Base-by-base conservation (phyloP, 2,329 filamentous ascomycete species). In the Fusarium drepaniforme region DNA sequence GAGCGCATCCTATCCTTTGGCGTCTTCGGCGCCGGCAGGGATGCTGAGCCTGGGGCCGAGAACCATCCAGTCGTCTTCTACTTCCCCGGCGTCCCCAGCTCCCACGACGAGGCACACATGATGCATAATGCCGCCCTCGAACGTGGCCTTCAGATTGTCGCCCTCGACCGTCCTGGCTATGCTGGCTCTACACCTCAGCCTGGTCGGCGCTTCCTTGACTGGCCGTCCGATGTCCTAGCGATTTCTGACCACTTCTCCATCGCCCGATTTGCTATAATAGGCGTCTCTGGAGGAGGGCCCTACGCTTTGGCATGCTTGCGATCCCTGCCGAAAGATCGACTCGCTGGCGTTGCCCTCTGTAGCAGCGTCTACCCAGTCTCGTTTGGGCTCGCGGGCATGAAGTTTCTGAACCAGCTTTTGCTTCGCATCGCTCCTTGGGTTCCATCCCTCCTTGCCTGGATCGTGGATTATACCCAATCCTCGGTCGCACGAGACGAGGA, bases 11-110 rank as follows among this genome's bases (percentile, higher is more conserved):
- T 87, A 7, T 84, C 84, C 3, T 87, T 82, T 40, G 25, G 46
- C 9, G 46, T 51, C 46, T 51, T 51, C 16, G 46, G 46, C 25
- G 46, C 23, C 28, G 46, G 46, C 16, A 51, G 46, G 25, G 46
- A 51, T 18, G 82, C 84, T 3, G 82, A 85, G 63, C 85, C 82
- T 53, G 85, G 85, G 11, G 49, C 70, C 3, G 69, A 77, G 0
- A 71, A 68, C 5, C 82, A 82, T 7, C 71, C 78, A 7, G 82
- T 83, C 0, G 64, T 85, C 2, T 73, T 87, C 35, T 84, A 82
- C 73, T 84, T 86, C 62, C 86, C 87, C 71, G 85, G 85, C 11
- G 84, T 82, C 63, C 85, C 85, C 0, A 81, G 81, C 1, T 85
- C 82, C 5, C 84, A 85, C 7, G 74, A 85, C 13, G 85, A 86